A percentile compares a stretch with the other conserved stretches of the same genome.
phyloP scores from a whole-genome alignment of 805 yeast species.

The Dipodascus albidus region DNA sequence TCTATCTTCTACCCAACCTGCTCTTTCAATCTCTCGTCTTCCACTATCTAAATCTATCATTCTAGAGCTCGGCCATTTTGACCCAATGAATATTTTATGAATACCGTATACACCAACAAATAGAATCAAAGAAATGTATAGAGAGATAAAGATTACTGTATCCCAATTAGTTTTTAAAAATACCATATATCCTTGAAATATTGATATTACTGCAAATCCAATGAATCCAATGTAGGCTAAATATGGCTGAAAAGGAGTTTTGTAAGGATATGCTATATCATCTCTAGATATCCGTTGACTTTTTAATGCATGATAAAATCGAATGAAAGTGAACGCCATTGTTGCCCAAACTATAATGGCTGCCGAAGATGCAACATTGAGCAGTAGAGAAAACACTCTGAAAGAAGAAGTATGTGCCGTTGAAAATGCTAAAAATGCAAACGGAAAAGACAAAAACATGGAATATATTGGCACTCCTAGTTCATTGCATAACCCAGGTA shows the following conservation, averaged over 20 bases:
- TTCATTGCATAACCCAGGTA: constrained; percentile 45
- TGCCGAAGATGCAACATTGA: constrained; percentile 59
- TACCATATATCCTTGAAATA: constrained; percentile 52
- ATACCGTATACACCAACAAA: constrained; percentile 40
- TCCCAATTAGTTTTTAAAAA: constrained; percentile 50
- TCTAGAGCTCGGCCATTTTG: constrained; percentile 56
- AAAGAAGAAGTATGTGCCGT: constrained; percentile 49
- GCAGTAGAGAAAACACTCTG: constrained; percentile 51
- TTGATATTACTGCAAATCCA: constrained; percentile 35
- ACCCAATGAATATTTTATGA: constrained; percentile 48
- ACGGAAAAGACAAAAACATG: constrained; percentile 49
- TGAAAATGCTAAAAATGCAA: constrained; percentile 50
- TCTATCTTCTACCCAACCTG: constrained; percentile 68
- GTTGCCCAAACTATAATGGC: constrained; percentile 75
- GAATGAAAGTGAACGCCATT: constrained; percentile 49
- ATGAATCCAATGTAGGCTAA: constrained; percentile 50
- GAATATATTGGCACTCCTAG: constrained; percentile 66
- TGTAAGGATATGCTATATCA: constrained; percentile 55
- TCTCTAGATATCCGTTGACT: constrained; percentile 42
- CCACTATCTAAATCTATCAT: constrained; percentile 77
- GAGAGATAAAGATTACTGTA: constrained; percentile 47
- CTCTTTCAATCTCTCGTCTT: constrained; percentile 69
- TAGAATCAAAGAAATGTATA: constrained; percentile 49
- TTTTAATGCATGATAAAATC: constrained; percentile 53
- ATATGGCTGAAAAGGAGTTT: constrained; percentile 61